Evolutionary conservation across 2,329 filamentous ascomycete species (phyloP).

Genomic region (Diplodia seriata): DNA sequence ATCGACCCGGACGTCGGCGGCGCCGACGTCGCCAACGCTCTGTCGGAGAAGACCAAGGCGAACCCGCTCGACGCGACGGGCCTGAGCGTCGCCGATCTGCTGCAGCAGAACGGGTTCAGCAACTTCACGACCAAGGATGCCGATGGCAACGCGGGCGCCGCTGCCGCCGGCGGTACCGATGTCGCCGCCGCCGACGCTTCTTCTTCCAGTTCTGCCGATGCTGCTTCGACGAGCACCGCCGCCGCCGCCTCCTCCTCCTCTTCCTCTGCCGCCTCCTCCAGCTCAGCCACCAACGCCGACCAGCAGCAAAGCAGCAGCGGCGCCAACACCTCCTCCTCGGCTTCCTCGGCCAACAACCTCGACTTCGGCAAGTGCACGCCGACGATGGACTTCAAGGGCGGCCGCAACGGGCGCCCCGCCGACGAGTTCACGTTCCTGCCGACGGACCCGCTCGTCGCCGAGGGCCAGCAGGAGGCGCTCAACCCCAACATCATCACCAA

Average conservation of each 20-base stretch:
- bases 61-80: slow-evolving; percentile 65
- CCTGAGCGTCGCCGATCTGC: slow-evolving; percentile 70
- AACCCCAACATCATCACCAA: slow-evolving; percentile 79
- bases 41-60: slow-evolving; percentile 60
- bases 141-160: slow-evolving; percentile 28
- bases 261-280: slow-evolving; percentile 26
- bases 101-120: slow-evolving; percentile 67
- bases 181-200: slow-evolving; percentile 28
- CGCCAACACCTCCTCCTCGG: slow-evolving; percentile 14
- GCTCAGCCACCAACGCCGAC: neutral
- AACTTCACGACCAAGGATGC: slow-evolving; percentile 59
- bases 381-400: slow-evolving; percentile 67
- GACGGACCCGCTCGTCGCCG: slow-evolving; percentile 64
- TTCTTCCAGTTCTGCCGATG: slow-evolving; percentile 18
- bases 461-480: slow-evolving; percentile 70
- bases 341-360: slow-evolving; percentile 29
- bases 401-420: slow-evolving; percentile 58
- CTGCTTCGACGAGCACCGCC: slow-evolving; percentile 20
- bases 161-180: no score
- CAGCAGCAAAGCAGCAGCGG: slow-evolving; percentile 2
- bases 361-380: slow-evolving; percentile 50
- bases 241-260: slow-evolving; percentile 24
- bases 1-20: slow-evolving; percentile 69
- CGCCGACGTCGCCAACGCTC: slow-evolving; percentile 65
- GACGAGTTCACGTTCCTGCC: slow-evolving; percentile 73